Conservation (phyloP, 495 filamentous ascomycete genomes). For the Rusavskia elegans region DNA sequence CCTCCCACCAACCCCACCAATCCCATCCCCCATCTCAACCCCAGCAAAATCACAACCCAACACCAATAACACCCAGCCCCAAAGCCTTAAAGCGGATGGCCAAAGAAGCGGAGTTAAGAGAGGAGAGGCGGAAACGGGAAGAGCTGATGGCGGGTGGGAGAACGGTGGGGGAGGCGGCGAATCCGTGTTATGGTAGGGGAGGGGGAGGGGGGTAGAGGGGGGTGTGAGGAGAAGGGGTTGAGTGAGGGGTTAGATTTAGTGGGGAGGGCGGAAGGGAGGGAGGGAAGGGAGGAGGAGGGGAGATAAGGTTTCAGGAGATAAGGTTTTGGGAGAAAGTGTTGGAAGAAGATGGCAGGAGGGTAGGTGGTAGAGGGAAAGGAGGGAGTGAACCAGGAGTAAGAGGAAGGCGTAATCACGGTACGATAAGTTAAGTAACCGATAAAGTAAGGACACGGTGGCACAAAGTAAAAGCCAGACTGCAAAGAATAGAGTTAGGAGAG, state of each 20-base stretch:
- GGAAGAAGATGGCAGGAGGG: no score
- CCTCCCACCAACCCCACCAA: background rate
- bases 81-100: background rate
- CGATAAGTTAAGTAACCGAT: no score
- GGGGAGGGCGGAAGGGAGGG: background rate
- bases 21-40: background rate
- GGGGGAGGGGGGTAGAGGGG: background rate
- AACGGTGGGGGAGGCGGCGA: background rate
- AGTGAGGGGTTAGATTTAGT: background rate
- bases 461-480: no score
- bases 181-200: conserved; percentile 1
- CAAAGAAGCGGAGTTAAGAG: background rate
- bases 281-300: no score
- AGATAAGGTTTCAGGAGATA: no score
- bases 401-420: no score
- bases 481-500: no score
- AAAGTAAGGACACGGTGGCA: no score
- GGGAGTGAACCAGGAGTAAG: no score
- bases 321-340: no score
- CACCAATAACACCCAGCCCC: background rate
- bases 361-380: no score
- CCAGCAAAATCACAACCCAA: background rate
- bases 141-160: conserved; percentile 2
- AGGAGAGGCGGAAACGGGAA: background rate
- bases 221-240: background rate